Conservation (phyloP, 805 yeast genomes). For the Debaryomyces castellii region DNA sequence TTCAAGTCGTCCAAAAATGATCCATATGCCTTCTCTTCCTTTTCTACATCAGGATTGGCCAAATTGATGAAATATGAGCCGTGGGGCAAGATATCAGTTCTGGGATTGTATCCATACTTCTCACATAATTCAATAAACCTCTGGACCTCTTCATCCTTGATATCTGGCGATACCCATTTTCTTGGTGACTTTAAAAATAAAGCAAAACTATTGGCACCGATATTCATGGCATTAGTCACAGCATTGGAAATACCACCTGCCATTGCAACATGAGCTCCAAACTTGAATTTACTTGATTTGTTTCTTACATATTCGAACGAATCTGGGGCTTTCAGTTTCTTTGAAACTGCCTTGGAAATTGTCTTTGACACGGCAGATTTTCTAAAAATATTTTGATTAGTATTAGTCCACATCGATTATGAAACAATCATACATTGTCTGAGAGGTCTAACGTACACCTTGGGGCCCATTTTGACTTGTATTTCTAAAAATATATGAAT, state of each 20-base stretch:
- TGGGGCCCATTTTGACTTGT: background rate
- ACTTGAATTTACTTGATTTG: conserved; percentile 38
- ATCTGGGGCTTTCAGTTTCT: conserved; percentile 1
- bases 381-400: background rate
- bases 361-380: background rate
- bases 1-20: conserved; percentile 83
- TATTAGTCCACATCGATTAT: background rate
- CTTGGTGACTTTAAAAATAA: conserved; percentile 87
- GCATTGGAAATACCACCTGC: conserved; percentile 80
- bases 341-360: conserved; percentile 6
- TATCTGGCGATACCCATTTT: conserved; percentile 84
- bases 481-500: background rate
- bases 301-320: conserved; percentile 18
- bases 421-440: background rate
- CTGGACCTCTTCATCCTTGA: conserved; percentile 61
- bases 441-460: background rate
- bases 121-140: conserved; percentile 66
- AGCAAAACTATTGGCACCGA: conserved; percentile 81
- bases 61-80: conserved; percentile 92
- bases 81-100: conserved; percentile 85
- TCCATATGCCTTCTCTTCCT: conserved; percentile 70
- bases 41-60: conserved; percentile 85
- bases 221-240: conserved; percentile 48
- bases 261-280: conserved; percentile 88
- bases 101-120: conserved; percentile 64